Percentiles rank a stretch among this genome's conserved stretches.
Conservation (phyloP, 306 rosid genomes). For the Trichosanthes truncata region DNA sequence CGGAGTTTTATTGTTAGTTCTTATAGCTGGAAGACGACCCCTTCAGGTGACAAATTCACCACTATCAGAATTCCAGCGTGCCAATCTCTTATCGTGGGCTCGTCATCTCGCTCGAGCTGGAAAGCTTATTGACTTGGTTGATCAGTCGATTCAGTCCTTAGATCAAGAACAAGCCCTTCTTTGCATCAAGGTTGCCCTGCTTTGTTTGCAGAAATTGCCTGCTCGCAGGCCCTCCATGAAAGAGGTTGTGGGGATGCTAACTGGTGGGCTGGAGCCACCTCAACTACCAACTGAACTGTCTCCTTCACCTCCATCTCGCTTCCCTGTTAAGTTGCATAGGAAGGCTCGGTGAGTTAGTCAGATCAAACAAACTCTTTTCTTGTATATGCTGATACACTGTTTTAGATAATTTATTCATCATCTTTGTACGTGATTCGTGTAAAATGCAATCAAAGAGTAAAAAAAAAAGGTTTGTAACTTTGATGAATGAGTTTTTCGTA, state of each 20-base stretch:
- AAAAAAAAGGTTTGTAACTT: neutral
- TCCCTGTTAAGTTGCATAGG: slow-evolving; percentile 45
- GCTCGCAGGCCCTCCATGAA: slow-evolving; percentile 77
- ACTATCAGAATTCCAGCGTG: slow-evolving; percentile 62
- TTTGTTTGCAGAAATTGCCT: slow-evolving; percentile 72
- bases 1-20: slow-evolving; percentile 71
- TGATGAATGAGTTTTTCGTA: neutral
- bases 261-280: slow-evolving; percentile 55
- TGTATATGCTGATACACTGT: slow-evolving; percentile 16
- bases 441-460: neutral
- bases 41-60: slow-evolving; percentile 87
- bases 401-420: slow-evolving; percentile 14
- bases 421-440: slow-evolving; percentile 18
- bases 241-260: slow-evolving; percentile 74
- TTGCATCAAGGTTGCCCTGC: slow-evolving; percentile 74
- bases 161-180: slow-evolving; percentile 64
- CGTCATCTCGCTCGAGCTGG: slow-evolving; percentile 78
- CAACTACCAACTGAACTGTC: slow-evolving; percentile 66
- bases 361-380: neutral
- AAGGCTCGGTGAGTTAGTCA: slow-evolving; percentile 40
- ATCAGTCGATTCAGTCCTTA: slow-evolving; percentile 47
- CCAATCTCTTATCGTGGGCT: slow-evolving; percentile 88
- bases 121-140: slow-evolving; percentile 74
- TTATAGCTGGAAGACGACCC: slow-evolving; percentile 83
- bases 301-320: slow-evolving; percentile 62